phyloP scores from a whole-genome alignment of 768 basidiomycete genomes.

The Cubamyces lactineus region DNA sequence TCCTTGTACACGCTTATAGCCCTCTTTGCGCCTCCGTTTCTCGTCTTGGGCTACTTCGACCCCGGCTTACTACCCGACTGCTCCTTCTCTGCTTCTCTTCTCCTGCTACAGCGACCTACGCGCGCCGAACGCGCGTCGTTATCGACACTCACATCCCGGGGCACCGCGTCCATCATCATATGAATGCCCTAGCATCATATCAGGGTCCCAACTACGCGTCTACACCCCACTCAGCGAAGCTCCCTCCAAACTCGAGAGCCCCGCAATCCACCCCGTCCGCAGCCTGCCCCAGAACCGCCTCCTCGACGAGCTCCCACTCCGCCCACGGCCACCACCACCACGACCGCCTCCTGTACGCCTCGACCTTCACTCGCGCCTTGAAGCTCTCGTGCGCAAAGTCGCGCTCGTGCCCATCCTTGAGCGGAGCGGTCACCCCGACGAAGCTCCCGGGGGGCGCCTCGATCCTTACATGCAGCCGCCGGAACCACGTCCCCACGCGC shows the following conservation, averaged over 20 bases:
- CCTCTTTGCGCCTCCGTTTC: background rate
- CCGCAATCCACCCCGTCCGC: slow-evolving; percentile 23
- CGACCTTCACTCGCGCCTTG: slow-evolving; percentile 16
- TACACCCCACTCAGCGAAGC: slow-evolving; percentile 8
- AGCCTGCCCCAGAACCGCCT: slow-evolving; percentile 17
- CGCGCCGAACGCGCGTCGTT: background rate
- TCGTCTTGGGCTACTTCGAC: background rate
- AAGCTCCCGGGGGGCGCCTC: slow-evolving; percentile 27
- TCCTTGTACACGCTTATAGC: background rate
- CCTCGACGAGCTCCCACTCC: slow-evolving; percentile 29
- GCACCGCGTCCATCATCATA: background rate
- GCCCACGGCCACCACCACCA: slow-evolving; percentile 29
- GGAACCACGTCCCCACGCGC: slow-evolving; percentile 19
- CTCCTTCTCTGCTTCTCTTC: slow-evolving; percentile 5
- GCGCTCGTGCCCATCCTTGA: slow-evolving; percentile 29
- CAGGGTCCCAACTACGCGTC: background rate
- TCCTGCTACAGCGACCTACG: background rate
- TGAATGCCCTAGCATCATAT: background rate
- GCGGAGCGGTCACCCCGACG: slow-evolving; percentile 28
- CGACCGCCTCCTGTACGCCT: slow-evolving; percentile 23
- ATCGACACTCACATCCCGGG: background rate
- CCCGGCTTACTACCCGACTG: background rate
- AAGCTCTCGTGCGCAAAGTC: slow-evolving; percentile 33
- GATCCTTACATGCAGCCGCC: slow-evolving; percentile 24
- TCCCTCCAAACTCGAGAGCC: slow-evolving; percentile 28